phyloP scores from a whole-genome alignment of 345 rosid genomes.

The Eutrema heterophyllum region DNA sequence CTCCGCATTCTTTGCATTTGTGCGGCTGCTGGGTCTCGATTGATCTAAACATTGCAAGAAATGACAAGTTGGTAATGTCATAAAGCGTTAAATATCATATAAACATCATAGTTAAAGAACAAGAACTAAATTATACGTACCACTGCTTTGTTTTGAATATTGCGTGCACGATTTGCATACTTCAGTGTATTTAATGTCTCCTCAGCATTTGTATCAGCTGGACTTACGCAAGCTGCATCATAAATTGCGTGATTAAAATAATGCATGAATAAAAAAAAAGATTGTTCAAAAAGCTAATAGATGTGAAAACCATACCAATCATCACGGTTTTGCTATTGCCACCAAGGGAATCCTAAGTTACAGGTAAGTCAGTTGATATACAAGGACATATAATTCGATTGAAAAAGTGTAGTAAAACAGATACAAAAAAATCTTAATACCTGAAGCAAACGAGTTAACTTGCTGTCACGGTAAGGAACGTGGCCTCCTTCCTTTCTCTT shows the following conservation, averaged over 20 bases:
- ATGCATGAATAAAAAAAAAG: background rate
- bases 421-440: constrained; percentile 25
- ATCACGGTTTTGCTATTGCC: constrained; percentile 98
- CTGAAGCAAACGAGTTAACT: constrained; percentile 95
- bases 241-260: background rate
- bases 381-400: background rate
- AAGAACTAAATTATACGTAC: constrained; percentile 41
- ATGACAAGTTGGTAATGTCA: background rate
- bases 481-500: constrained; percentile 97
- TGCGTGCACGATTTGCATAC: constrained; percentile 97
- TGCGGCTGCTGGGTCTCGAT: constrained; percentile 83
- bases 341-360: constrained; percentile 83
- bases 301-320: constrained; percentile 65
- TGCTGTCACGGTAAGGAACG: constrained; percentile 98
- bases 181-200: constrained; percentile 94
- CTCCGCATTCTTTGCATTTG: constrained; percentile 85
- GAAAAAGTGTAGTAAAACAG: background rate
- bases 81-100: background rate
- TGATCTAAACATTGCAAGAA: constrained; percentile 42
- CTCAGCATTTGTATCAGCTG: constrained; percentile 97
- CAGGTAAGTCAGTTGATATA: constrained; percentile 5
- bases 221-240: constrained; percentile 90
- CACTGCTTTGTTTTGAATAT: constrained; percentile 93
- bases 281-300: background rate
- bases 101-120: constrained; percentile 1